Evolutionary conservation across 2,329 filamentous ascomycete genomes (phyloP), one percentile per base, ranked within the genome.

Genomic region (Thielaviopsis punctulata): DNA sequence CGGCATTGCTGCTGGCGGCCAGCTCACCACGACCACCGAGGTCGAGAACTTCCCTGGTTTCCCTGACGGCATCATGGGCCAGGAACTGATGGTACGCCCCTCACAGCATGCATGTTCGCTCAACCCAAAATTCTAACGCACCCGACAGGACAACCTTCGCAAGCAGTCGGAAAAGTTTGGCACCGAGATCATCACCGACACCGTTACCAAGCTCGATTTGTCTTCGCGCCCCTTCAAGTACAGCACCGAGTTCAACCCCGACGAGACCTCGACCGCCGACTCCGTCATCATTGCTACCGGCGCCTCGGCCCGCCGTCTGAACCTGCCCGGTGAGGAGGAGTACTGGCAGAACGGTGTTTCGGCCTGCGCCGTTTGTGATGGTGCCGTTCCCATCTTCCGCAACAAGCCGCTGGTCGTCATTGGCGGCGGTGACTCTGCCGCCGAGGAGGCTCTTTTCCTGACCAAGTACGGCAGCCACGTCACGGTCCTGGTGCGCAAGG

Each of bases 41-140:
- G 81, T 98, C 55, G 92, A 98, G 74, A 98, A 98, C 77, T 98
- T 84, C 69, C 92, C 92, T 23, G 92, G 92, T 47, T 98, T 96
- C 72, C 84, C 86, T 62, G 78, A 86, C 61, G 85, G 83, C 57
- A 88, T 98, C 65, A 84, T 87, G 69, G 92, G 92, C 59, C 69
- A 77, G 53, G 83, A 87, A 63, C 73, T 98, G 59, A 98, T 98
- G 92, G 77, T 79, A 58, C 52, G 72, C 62, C n/a, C n/a, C 33
- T 44, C 23, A 8, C 18, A 21, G 5, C 13, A n/a, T n/a, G n/a
- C n/a, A n/a, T 46, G 25, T 15, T 3, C 22, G 24, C 23, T 33
- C 3, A 33, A 30, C 18, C 12, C 43, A 15, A 18, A 10, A 45
- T 33, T 21, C 19, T 41, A 46, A 30, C 25, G n/a, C 15, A 6